Percentiles rank a stretch among this genome's conserved stretches.
Conservation (phyloP, 2,329 filamentous ascomycete genomes). For the Penicillium oxalicum region DNA sequence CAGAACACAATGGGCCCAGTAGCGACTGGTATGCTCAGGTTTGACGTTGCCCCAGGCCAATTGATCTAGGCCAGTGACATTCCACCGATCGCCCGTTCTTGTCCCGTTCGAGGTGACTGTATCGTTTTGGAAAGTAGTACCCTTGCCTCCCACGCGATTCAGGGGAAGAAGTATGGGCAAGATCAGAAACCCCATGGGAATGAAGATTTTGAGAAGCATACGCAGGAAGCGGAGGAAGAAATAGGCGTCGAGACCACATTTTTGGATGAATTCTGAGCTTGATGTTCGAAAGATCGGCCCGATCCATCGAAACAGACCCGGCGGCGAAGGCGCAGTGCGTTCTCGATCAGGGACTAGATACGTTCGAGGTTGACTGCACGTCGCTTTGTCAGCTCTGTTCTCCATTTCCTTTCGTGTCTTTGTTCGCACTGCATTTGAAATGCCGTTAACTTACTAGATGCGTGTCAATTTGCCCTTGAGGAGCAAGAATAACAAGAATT, state of each 20-base stretch:
- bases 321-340: constrained; percentile 68
- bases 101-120: constrained; percentile 28
- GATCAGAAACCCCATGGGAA: constrained; percentile 71
- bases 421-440: too few relatives aligned
- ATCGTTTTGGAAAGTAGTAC: constrained; percentile 47
- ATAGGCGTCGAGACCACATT: constrained; percentile 93
- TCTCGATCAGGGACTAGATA: constrained; percentile 82
- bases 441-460: constrained; percentile 62
- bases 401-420: too few relatives aligned
- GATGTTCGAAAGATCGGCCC: constrained; percentile 59
- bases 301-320: constrained; percentile 50
- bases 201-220: constrained; percentile 83
- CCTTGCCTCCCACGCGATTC: constrained; percentile 68
- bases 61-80: constrained; percentile 67
- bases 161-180: constrained; percentile 81
- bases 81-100: constrained; percentile 35
- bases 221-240: constrained; percentile 91
- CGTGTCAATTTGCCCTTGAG: constrained; percentile 71
- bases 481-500: constrained; percentile 65
- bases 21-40: constrained; percentile 58
- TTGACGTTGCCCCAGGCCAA: constrained; percentile 85
- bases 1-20: constrained; percentile 79
- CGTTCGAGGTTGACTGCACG: constrained; percentile 66
- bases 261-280: constrained; percentile 82
- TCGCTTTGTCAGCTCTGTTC: not conserved